These are phyloP conservation scores for Starmerella davenportii DNA, from an alignment of 805 yeast species.

Conservation along the genomic window DNA sequence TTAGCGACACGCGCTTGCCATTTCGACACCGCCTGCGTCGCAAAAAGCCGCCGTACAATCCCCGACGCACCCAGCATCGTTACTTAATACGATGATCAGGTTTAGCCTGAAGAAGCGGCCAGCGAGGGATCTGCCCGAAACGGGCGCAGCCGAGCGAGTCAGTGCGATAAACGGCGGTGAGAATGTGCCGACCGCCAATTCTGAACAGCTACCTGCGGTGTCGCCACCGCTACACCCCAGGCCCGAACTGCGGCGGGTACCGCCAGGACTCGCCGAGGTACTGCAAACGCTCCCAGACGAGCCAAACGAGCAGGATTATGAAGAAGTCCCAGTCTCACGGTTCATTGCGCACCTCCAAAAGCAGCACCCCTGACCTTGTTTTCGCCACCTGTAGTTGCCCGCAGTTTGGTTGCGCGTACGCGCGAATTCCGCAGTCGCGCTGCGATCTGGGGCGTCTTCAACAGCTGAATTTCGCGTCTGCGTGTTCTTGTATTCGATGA, in stretches of 20 bases:
- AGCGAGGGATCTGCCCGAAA: not conserved
- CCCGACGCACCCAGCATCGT: not conserved
- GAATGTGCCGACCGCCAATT: not conserved
- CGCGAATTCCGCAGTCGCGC: no score
- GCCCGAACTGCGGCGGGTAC: no score
- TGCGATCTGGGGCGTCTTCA: no score
- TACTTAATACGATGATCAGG: not conserved
- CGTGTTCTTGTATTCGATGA: no score
- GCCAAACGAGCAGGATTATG: not conserved
- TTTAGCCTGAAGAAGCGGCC: not conserved
- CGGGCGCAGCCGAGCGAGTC: not conserved
- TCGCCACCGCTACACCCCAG: not conserved
- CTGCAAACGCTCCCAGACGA: not conserved
- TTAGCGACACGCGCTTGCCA: conserved; percentile 16
- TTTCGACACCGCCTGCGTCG: not conserved
- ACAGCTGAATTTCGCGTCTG: no score
- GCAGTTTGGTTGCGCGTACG: no score
- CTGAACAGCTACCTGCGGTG: not conserved
- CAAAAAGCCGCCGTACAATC: not conserved
- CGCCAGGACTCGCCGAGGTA: no score
- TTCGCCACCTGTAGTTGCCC: no score
- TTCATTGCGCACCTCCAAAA: not conserved
- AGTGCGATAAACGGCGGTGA: not conserved
- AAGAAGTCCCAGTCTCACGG: not conserved
- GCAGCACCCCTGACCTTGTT: no score